Conservation (phyloP, 805 yeast species). For the Teunomyces barrocoloradensis region DNA sequence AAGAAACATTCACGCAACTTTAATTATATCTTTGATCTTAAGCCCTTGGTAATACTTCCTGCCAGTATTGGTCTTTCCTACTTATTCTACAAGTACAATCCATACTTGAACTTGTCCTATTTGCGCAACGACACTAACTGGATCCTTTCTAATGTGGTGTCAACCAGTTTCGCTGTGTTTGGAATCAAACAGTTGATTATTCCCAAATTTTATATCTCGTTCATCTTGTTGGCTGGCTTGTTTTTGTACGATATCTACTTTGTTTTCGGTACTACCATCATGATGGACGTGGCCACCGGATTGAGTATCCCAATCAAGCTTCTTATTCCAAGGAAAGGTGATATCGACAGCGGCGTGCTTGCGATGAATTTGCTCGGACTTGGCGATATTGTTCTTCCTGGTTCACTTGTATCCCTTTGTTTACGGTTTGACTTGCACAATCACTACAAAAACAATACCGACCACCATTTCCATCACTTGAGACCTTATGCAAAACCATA, state of each 20-base stretch:
- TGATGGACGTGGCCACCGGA: slow-evolving; percentile 59
- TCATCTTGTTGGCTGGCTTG: slow-evolving; percentile 45
- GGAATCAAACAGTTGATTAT: slow-evolving; percentile 40
- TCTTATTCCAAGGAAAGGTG: slow-evolving; percentile 35
- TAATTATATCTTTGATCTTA: slow-evolving; percentile 21
- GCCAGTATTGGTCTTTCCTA: slow-evolving; percentile 9
- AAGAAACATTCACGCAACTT: slow-evolving; percentile 16
- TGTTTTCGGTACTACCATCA: slow-evolving; percentile 60
- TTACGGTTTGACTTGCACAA: slow-evolving; percentile 51
- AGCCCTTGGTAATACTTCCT: slow-evolving; percentile 15
- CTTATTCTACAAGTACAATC: slow-evolving; percentile 15
- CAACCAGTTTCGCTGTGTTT: slow-evolving; percentile 42
- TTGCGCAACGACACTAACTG: slow-evolving; percentile 32
- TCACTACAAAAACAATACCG: slow-evolving; percentile 14
- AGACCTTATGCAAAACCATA: slow-evolving; percentile 41
- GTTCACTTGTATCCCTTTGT: slow-evolving; percentile 50
- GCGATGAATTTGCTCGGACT: slow-evolving; percentile 50
- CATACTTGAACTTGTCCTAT: slow-evolving; percentile 9
- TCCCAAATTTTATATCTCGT: slow-evolving; percentile 45
- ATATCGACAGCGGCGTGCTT: not conserved
- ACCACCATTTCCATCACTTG: slow-evolving; percentile 36
- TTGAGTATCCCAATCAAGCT: slow-evolving; percentile 56
- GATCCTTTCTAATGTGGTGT: slow-evolving; percentile 45
- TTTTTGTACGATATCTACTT: slow-evolving; percentile 65
- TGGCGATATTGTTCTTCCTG: slow-evolving; percentile 68